phyloP scores from a whole-genome alignment of 2,329 filamentous ascomycete genomes.

The Aspergillus sp. region DNA sequence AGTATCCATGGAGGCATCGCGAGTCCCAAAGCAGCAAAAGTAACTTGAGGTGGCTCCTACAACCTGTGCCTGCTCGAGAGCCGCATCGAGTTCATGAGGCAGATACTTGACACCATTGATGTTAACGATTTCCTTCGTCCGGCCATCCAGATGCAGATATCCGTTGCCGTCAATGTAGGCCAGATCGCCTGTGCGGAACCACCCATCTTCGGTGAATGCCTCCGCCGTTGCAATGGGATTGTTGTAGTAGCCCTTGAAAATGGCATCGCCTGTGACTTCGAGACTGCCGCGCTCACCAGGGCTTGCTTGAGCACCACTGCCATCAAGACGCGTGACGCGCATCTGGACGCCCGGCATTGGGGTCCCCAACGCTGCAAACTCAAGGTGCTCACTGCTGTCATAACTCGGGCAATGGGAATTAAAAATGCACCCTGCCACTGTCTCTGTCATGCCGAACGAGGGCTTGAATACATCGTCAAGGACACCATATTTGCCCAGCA shows the following conservation, averaged over 20 bases:
- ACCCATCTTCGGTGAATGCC: conserved; percentile 29
- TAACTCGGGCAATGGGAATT: background rate
- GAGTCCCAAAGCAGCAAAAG: background rate
- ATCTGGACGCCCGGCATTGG: background rate
- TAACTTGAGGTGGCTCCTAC: background rate
- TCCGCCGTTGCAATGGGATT: conserved; percentile 25
- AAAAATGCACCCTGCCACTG: background rate
- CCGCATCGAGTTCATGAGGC: background rate
- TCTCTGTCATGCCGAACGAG: background rate
- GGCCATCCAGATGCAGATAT: background rate
- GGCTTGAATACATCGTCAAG: background rate
- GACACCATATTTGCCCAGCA: background rate
- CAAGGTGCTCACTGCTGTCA: background rate
- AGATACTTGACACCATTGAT: background rate
- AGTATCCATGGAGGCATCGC: background rate
- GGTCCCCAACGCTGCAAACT: background rate
- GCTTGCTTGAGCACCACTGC: background rate
- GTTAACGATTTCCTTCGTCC: background rate
- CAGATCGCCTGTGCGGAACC: conserved; percentile 30
- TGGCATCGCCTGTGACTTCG: conserved; percentile 14
- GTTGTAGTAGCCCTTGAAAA: conserved; percentile 34
- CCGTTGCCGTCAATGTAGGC: conserved; percentile 11
- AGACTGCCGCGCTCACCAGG: background rate
- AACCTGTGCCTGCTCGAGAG: background rate
- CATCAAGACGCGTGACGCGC: background rate